Evolutionary conservation across 805 yeast species (phyloP), one percentile per base, ranked within the genome.

Genomic region (Teunomyces aglyptinius): DNA sequence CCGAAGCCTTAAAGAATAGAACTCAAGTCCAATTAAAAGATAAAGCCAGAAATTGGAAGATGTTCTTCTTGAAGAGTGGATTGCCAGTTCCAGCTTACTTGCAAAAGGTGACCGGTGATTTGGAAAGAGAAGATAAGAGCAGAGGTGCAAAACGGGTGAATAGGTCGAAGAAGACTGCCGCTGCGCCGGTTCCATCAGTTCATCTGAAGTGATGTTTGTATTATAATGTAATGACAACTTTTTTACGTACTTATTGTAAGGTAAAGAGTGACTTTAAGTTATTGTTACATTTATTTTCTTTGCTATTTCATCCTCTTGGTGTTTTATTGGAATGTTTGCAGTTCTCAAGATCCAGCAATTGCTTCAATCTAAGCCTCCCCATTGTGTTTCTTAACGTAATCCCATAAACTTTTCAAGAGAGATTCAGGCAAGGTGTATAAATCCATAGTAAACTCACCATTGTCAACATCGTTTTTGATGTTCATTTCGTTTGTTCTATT

Each of bases 361-460:
- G 29, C 43, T 16, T 40, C 18, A 38, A 19, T 22, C 20, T 38
- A 40, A 29, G 43, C 43, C 6, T 40, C 39, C 11, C 39, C 39
- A 18, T 69, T 67, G 57, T 88, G 84, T 68, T 85, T 88, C 68
- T 84, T 84, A 35, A 92, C 96, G 64, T 86, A 91, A 54, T 92
- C 98, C 95, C 95, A 90, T 67, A 92, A 77, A 75, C 95, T 87
- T 73, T 88, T 89, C 63, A 94, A 78, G 63, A 94, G 73, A 35
- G 86, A 82, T 63, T 92, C 97, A 16, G 98, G 98, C 55, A 92
- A 75, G 22, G 97, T 91, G 67, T 82, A 91, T 56, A 92, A 78
- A 70, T 92, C 99, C 88, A 92, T 89, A 45, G 96, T 89, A 66
- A 94, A 92, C 72, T 94, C 98, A 44, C 99, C 99, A 58, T 89